Percentiles rank a stretch among this genome's conserved stretches.
phyloP scores from a whole-genome alignment of 257 asterid genomes.

The Solanum pennellii region DNA sequence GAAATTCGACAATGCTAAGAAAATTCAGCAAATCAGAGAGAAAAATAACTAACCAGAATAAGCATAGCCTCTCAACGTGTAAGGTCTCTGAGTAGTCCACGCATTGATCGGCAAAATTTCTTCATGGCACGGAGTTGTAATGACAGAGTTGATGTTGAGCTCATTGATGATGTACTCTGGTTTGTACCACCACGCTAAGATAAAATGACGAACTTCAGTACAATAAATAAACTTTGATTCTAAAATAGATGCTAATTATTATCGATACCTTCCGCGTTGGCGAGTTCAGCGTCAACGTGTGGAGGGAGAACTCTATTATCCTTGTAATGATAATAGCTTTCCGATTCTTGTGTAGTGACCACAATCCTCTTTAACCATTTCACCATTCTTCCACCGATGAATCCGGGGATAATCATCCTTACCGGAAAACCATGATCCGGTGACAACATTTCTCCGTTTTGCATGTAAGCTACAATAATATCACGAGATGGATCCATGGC shows the following conservation, averaged over 20 bases:
- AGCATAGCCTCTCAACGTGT: conserved; percentile 77
- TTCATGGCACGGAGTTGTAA: conserved; percentile 87
- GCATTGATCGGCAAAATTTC: conserved; percentile 77
- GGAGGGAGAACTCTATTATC: conserved; percentile 84
- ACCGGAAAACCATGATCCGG: conserved; percentile 95
- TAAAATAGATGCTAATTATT: conserved; percentile 1
- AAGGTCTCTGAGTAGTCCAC: conserved; percentile 83
- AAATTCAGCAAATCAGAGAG: not conserved
- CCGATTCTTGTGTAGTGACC: conserved; percentile 60
- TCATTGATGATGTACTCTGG: conserved; percentile 83
- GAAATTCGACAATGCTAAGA: not conserved
- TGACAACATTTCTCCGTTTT: conserved; percentile 54
- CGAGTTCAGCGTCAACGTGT: conserved; percentile 83
- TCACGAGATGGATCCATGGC: conserved; percentile 88
- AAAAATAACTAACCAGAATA: conserved; percentile 53
- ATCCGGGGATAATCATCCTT: conserved; percentile 77
- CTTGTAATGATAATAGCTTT: conserved; percentile 59
- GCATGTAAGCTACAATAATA: conserved; percentile 78
- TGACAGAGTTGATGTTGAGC: conserved; percentile 82
- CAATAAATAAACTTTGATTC: not conserved
- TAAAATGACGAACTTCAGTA: not conserved
- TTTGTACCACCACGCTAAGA: conserved; percentile 94
- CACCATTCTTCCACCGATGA: conserved; percentile 94
- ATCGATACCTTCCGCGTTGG: conserved; percentile 65
- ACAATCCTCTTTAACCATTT: conserved; percentile 78